Percentiles rank a stretch among this genome's conserved stretches.
phyloP scores from a whole-genome alignment of 179 eudicot species.

The Silene coronaria region DNA sequence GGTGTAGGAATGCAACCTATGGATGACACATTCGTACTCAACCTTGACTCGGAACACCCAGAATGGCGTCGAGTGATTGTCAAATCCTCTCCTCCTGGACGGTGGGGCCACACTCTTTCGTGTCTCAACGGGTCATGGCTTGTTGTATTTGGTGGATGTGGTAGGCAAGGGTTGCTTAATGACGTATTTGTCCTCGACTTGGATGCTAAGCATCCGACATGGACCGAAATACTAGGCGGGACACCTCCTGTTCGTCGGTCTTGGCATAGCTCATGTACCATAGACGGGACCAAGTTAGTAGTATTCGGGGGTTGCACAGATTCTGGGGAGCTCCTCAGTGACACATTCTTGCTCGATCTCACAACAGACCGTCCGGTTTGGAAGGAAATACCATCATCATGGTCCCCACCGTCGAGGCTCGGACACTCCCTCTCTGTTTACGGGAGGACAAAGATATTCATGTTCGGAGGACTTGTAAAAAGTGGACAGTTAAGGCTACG shows the following conservation, averaged over 20 bases:
- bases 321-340: constrained; percentile 76
- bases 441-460: constrained; percentile 60
- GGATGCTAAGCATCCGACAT: constrained; percentile 77
- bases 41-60: constrained; percentile 61
- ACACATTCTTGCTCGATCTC: constrained; percentile 60
- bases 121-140: constrained; percentile 69
- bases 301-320: constrained; percentile 86
- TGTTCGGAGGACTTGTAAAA: constrained; percentile 87
- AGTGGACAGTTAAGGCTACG: constrained; percentile 63
- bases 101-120: constrained; percentile 89
- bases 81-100: constrained; percentile 70
- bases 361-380: constrained; percentile 53
- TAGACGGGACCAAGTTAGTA: constrained; percentile 77
- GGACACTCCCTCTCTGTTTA: constrained; percentile 84
- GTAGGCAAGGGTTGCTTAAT: constrained; percentile 69
- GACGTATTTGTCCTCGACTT: constrained; percentile 79
- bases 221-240: constrained; percentile 65
- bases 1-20: constrained; percentile 87
- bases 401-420: constrained; percentile 73
- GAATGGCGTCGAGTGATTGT: constrained; percentile 75
- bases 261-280: constrained; percentile 82
- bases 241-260: constrained; percentile 73
- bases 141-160: constrained; percentile 82
- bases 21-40: constrained; percentile 83
- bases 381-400: constrained; percentile 61